Percentiles rank a stretch among this genome's conserved stretches.
Conservation (phyloP, 371 early-diverging fungal species). For the Actinomortierella wolfii region DNA sequence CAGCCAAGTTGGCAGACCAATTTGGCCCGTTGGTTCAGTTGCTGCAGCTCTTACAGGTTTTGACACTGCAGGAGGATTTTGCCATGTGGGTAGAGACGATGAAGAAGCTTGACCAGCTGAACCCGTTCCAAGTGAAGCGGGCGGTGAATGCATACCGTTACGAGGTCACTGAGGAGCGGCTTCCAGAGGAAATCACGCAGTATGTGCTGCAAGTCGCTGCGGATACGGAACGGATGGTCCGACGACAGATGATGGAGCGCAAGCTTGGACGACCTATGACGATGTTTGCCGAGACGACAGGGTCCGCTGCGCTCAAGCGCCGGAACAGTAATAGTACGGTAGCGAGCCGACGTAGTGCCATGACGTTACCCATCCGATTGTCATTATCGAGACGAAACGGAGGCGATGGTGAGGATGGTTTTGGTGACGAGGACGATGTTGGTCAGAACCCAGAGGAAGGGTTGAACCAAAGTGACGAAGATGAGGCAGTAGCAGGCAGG, state of each 20-base stretch:
- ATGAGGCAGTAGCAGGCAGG: background rate
- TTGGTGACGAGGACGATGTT: background rate
- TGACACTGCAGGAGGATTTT: constrained; percentile 71
- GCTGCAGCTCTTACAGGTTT: constrained; percentile 81
- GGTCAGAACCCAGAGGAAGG: background rate
- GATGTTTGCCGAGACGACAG: constrained; percentile 19
- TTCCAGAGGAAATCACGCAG: constrained; percentile 72
- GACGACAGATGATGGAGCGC: constrained; percentile 25
- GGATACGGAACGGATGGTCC: constrained; percentile 55
- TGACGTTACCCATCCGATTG: background rate
- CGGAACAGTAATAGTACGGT: constrained; percentile 1
- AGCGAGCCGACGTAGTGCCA: background rate
- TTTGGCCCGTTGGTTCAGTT: constrained; percentile 77
- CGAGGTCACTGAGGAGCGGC: constrained; percentile 76
- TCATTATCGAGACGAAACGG: background rate
- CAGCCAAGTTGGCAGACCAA: constrained; percentile 49
- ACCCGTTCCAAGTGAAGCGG: constrained; percentile 72
- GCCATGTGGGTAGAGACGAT: constrained; percentile 74
- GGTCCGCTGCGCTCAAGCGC: background rate
- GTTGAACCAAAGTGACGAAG: background rate
- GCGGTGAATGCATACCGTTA: constrained; percentile 80
- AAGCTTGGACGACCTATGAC: constrained; percentile 36
- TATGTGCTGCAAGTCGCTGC: constrained; percentile 73
- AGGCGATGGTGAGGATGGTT: background rate
- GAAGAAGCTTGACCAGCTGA: constrained; percentile 66